These are phyloP conservation scores for Gaertneriomyces sp. DNA, from an alignment of 192 early-diverging fungal species.

Conservation along the genomic window DNA sequence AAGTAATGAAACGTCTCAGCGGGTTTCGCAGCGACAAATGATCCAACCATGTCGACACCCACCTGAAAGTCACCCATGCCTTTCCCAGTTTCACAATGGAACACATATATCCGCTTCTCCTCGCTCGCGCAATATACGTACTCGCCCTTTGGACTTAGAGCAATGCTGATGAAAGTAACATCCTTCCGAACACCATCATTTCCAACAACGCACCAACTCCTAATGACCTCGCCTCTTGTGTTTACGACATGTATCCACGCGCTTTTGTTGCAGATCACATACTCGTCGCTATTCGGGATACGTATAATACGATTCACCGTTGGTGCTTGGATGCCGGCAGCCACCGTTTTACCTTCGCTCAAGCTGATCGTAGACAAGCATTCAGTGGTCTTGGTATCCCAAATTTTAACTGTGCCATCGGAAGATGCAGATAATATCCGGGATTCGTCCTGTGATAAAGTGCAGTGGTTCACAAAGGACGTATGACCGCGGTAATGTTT, in stretches of 20 bases:
- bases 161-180: conserved; percentile 52
- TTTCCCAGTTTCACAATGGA: conserved; percentile 60
- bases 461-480: conserved; percentile 78
- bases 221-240: conserved; percentile 50
- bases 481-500: conserved; percentile 91
- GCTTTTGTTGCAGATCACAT: conserved; percentile 78
- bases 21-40: neutral
- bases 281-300: conserved; percentile 61
- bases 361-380: conserved; percentile 64
- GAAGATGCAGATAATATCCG: conserved; percentile 75
- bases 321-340: conserved; percentile 35
- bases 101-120: conserved; percentile 64
- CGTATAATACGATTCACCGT: conserved; percentile 57
- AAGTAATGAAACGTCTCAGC: neutral
- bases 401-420: conserved; percentile 89
- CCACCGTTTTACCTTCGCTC: conserved; percentile 49
- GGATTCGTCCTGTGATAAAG: conserved; percentile 68
- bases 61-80: conserved; percentile 47
- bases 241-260: conserved; percentile 68
- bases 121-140: conserved; percentile 77
- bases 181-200: neutral
- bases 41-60: conserved; percentile 8
- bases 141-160: conserved; percentile 74
- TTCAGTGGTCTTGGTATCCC: conserved; percentile 76
- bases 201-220: neutral